phyloP scores from a whole-genome alignment of 2,329 filamentous ascomycete species.

The Myriosclerotinia scirpicola region DNA sequence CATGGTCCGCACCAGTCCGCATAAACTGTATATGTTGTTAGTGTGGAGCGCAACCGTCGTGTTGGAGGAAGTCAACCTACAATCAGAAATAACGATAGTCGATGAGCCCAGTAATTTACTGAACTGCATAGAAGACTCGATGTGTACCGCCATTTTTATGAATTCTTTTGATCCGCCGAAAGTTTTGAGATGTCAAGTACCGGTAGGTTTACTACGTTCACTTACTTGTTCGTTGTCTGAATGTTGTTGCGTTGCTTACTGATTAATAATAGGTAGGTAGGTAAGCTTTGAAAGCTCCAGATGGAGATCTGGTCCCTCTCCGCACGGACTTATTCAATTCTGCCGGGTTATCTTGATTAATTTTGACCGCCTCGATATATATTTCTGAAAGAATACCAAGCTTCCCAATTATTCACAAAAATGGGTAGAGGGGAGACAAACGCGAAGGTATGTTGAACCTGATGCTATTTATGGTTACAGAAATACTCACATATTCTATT shows the following conservation, averaged over 20 bases:
- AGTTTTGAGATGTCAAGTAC: background rate
- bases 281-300: background rate
- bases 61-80: conserved; percentile 53
- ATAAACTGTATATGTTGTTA: conserved; percentile 62
- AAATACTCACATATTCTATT: conserved; percentile 9
- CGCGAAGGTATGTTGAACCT: conserved; percentile 31
- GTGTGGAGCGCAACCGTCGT: conserved; percentile 34
- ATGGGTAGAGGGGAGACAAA: conserved; percentile 41
- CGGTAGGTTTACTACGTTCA: too few species aligned
- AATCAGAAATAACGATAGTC: conserved; percentile 84
- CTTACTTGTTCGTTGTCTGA: background rate
- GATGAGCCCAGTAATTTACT: conserved; percentile 68
- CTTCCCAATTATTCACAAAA: conserved; percentile 22
- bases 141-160: conserved; percentile 45
- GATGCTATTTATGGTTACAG: background rate
- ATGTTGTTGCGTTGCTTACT: background rate
- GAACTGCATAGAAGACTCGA: conserved; percentile 70
- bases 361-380: conserved; percentile 27
- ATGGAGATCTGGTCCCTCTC: conserved; percentile 21
- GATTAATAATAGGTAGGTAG: too few species aligned
- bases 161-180: background rate
- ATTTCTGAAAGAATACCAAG: conserved; percentile 19
- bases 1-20: conserved; percentile 95
- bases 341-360: conserved; percentile 22
- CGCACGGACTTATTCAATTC: conserved; percentile 25